These are phyloP conservation scores for Lentinula aciculospora DNA, from an alignment of 768 basidiomycete species.

Conservation along the genomic window DNA sequence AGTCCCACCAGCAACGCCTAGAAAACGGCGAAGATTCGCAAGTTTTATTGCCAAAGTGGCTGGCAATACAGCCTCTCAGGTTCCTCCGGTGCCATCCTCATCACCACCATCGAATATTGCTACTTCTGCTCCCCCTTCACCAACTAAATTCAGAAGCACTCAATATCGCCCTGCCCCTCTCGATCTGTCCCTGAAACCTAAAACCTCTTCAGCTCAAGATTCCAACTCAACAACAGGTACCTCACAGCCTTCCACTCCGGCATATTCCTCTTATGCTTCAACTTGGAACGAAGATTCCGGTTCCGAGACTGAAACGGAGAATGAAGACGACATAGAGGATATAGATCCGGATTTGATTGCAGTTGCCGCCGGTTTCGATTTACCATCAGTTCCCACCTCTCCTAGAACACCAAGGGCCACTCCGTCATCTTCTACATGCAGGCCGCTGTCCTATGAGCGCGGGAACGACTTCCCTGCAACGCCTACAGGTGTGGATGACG, in stretches of 20 bases:
- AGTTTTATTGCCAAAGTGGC: conserved; percentile 3
- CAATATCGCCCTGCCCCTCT: conserved; percentile 3
- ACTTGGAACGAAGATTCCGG: neutral
- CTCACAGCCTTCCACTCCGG: neutral
- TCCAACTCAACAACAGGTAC: neutral
- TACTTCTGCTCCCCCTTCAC: neutral
- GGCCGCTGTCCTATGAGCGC: neutral
- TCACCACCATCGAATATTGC: neutral
- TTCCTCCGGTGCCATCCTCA: neutral
- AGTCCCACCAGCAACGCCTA: neutral
- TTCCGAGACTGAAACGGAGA: conserved; percentile 2
- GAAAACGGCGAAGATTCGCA: neutral
- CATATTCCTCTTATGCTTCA: neutral
- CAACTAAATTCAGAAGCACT: neutral
- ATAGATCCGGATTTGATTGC: conserved; percentile 7
- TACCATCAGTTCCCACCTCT: neutral
- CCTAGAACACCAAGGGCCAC: neutral
- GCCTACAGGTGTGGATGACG: neutral
- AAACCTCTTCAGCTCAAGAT: neutral
- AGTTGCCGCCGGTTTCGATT: neutral
- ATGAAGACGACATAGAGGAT: conserved; percentile 2
- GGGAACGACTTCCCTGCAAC: neutral
- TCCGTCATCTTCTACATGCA: neutral
- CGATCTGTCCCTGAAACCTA: neutral
- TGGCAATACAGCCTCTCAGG: neutral